Conservation (phyloP, 73 alveolate genomes). For the Blepharisma japonicum region DNA sequence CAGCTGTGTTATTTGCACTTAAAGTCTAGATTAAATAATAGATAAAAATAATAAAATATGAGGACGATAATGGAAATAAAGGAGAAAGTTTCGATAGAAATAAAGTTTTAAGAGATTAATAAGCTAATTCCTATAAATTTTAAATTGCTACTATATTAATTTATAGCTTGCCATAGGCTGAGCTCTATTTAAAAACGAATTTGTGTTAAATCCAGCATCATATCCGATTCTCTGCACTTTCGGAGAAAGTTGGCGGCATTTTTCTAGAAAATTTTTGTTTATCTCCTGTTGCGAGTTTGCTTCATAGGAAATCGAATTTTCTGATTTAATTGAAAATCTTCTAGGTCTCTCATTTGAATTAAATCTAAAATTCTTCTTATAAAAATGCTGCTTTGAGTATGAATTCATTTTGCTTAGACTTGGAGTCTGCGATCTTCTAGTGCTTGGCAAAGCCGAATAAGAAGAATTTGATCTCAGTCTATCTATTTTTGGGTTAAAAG, state of each 20-base stretch:
- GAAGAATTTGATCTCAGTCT: background rate
- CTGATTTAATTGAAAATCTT: no score
- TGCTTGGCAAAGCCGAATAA: background rate
- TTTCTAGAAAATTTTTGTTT: background rate
- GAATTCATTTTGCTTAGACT: background rate
- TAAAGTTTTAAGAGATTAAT: no score
- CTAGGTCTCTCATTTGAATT: background rate
- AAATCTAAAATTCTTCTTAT: background rate
- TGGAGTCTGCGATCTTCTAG: background rate
- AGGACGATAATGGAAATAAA: no score
- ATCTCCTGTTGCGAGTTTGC: background rate
- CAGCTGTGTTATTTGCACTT: no score
- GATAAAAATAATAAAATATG: no score
- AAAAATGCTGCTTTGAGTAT: background rate
- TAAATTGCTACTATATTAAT: no score
- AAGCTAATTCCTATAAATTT: no score
- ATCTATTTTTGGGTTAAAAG: background rate
- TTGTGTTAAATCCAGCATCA: constrained; percentile 6
- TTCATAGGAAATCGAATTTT: background rate
- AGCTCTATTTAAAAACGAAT: constrained; percentile 7
- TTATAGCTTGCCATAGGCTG: background rate
- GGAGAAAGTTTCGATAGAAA: no score
- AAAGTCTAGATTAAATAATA: no score
- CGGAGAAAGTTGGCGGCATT: background rate
- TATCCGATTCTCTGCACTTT: background rate